A percentile compares a stretch with the other conserved stretches of the same genome.
phyloP scores from a whole-genome alignment of 177 flowering plant species.

The Telopea speciosissima region DNA sequence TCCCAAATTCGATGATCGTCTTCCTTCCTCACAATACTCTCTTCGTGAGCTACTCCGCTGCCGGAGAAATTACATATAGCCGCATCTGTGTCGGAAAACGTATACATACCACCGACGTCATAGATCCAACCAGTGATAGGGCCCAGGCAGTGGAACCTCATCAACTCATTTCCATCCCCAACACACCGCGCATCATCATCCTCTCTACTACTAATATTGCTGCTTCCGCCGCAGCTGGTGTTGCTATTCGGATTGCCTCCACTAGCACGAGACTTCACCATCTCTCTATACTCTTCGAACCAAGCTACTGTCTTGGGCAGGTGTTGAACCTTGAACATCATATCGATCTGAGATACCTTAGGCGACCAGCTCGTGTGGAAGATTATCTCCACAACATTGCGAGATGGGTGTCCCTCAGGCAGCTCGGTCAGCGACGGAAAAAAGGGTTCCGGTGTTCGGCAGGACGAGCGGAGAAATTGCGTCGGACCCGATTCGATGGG shows the following conservation, averaged over 20 bases:
- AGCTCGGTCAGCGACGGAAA: constrained; percentile 73
- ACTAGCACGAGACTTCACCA: constrained; percentile 51
- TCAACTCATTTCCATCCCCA: constrained; percentile 95
- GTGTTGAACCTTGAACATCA: too few species aligned
- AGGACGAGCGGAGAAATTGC: background rate
- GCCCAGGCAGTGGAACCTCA: too few species aligned
- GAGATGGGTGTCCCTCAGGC: constrained; percentile 72
- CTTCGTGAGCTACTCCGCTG: constrained; percentile 88
- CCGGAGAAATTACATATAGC: constrained; percentile 66
- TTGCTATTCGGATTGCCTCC: constrained; percentile 14
- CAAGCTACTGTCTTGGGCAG: constrained; percentile 49
- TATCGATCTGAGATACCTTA: constrained; percentile 57
- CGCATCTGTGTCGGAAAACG: constrained; percentile 40
- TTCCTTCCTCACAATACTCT: too few species aligned
- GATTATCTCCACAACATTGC: constrained; percentile 91
- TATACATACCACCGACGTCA: constrained; percentile 46
- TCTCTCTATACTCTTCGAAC: constrained; percentile 86
- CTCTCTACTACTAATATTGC: constrained; percentile 11
- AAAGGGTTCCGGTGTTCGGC: too few species aligned
- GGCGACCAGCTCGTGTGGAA: constrained; percentile 84
- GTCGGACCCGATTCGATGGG: constrained; percentile 11
- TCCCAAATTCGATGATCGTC: too few species aligned
- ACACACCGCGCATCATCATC: constrained; percentile 68
- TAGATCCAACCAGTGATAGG: too few species aligned
- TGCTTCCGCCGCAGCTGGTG: too few species aligned